A percentile compares a stretch with the other conserved stretches of the same genome.
phyloP scores from a whole-genome alignment of 208 protist species.

The Endotrypanum monterogeii region DNA sequence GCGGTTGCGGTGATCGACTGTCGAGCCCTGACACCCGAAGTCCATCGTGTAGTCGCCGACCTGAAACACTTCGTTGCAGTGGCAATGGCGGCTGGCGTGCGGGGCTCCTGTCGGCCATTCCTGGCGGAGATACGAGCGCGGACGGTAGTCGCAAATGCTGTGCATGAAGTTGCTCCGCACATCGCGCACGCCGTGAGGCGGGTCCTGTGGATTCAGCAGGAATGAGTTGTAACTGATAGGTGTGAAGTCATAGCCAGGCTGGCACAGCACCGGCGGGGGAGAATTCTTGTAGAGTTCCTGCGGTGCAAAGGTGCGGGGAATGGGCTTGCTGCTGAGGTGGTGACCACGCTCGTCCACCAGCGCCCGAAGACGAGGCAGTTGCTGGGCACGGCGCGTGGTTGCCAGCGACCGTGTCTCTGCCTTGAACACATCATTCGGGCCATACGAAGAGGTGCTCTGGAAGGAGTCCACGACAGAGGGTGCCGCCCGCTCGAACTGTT shows the following conservation, averaged over 20 bases:
- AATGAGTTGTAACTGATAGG: slow-evolving; percentile 80
- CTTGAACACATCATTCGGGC: slow-evolving; percentile 67
- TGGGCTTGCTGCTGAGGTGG: slow-evolving; percentile 45
- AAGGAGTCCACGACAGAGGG: slow-evolving; percentile 51
- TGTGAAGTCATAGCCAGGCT: slow-evolving; percentile 88
- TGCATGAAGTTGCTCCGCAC: slow-evolving; percentile 81
- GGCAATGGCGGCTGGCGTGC: slow-evolving; percentile 73
- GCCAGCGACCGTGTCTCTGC: slow-evolving; percentile 47
- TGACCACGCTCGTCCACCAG: slow-evolving; percentile 65
- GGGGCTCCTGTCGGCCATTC: slow-evolving; percentile 29
- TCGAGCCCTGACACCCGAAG: slow-evolving; percentile 50
- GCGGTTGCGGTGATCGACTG: slow-evolving; percentile 75
- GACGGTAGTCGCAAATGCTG: slow-evolving; percentile 71
- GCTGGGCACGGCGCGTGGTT: slow-evolving; percentile 28
- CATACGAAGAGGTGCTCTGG: slow-evolving; percentile 54
- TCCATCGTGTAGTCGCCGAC: slow-evolving; percentile 89
- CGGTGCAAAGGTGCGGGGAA: slow-evolving; percentile 70
- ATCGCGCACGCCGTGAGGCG: slow-evolving; percentile 58
- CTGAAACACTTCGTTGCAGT: slow-evolving; percentile 87
- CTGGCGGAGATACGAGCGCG: slow-evolving; percentile 68
- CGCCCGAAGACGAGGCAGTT: slow-evolving; percentile 60
- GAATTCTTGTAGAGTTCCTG: slow-evolving; percentile 77
- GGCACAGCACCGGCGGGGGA: slow-evolving; percentile 72
- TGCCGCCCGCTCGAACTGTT: slow-evolving; percentile 68
- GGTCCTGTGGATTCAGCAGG: slow-evolving; percentile 62